Percentiles rank a stretch among this genome's conserved stretches.
These are phyloP conservation scores for Hypoxylon rubiginosum DNA, from an alignment of 2,329 filamentous ascomycete species.

Conservation along the genomic window DNA sequence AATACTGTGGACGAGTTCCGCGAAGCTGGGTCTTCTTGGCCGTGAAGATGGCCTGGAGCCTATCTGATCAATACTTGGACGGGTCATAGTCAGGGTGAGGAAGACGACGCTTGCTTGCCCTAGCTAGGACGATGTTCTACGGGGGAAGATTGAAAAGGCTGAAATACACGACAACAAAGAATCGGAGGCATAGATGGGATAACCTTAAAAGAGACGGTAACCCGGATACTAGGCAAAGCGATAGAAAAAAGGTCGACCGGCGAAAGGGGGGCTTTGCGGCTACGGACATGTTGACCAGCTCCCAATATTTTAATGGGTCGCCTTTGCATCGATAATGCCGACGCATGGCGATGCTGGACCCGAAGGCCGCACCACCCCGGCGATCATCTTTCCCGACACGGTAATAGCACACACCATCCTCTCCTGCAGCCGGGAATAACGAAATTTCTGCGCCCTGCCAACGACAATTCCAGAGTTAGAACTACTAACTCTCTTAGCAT, in stretches of 20 bases:
- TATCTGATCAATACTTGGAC: conserved; percentile 3
- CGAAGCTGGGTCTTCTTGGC: conserved; percentile 34
- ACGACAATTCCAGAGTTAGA: conserved; percentile 3
- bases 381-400: conserved; percentile 29
- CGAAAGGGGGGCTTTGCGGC: conserved; percentile 2
- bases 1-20: conserved; percentile 47
- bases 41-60: conserved; percentile 18
- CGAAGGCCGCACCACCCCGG: conserved; percentile 27
- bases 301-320: conserved; percentile 33
- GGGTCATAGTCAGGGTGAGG: conserved; percentile 20
- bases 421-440: conserved; percentile 19
- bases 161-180: not conserved
- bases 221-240: not conserved
- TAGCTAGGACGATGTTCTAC: not conserved
- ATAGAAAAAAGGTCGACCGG: conserved; percentile 15
- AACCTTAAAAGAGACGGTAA: conserved; percentile 4
- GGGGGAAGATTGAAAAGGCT: not conserved
- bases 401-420: conserved; percentile 10
- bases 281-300: conserved; percentile 23
- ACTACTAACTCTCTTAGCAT: not conserved
- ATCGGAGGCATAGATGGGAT: not conserved
- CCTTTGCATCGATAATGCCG: conserved; percentile 22
- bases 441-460: conserved; percentile 4
- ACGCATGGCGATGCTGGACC: conserved; percentile 34
- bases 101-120: not conserved